Percentiles rank a stretch among this genome's conserved stretches.
These are phyloP conservation scores for Barnettozyma wickerhamii DNA, from an alignment of 805 yeast species.

Conservation along the genomic window DNA sequence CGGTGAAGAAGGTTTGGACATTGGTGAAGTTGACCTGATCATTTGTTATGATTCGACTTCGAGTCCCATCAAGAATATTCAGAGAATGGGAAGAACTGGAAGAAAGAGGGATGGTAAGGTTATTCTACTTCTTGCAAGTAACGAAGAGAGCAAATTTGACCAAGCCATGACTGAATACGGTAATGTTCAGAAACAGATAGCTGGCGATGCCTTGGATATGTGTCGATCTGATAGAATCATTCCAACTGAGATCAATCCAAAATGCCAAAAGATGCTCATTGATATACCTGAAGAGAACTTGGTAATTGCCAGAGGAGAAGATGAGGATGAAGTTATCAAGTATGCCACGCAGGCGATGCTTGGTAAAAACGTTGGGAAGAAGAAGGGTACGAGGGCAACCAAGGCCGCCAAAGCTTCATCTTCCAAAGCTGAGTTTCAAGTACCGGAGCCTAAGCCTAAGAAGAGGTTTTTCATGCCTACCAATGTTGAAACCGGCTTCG, in stretches of 20 bases:
- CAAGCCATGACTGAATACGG: conserved; percentile 82
- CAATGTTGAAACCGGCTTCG: conserved; percentile 61
- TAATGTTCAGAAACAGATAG: conserved; percentile 67
- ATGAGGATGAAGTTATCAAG: conserved; percentile 62
- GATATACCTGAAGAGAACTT: conserved; percentile 69
- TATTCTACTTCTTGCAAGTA: conserved; percentile 65
- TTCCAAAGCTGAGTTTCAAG: conserved; percentile 12
- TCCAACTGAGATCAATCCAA: conserved; percentile 54
- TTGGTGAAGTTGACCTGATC: conserved; percentile 95
- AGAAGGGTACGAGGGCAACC: conserved; percentile 13
- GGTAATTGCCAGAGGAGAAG: conserved; percentile 47
- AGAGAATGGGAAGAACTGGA: conserved; percentile 98
- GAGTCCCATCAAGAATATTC: conserved; percentile 90
- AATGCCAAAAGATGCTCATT: conserved; percentile 50
- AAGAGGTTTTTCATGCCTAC: conserved; percentile 73
- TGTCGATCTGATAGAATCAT: conserved; percentile 60
- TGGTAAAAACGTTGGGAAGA: conserved; percentile 27
- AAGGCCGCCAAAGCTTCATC: conserved; percentile 7
- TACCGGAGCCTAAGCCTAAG: conserved; percentile 14
- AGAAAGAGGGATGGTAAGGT: conserved; percentile 89
- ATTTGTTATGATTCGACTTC: conserved; percentile 90
- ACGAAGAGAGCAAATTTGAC: conserved; percentile 75
- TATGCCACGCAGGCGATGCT: conserved; percentile 64
- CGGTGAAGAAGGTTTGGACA: conserved; percentile 98
- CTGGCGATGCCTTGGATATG: conserved; percentile 40